phyloP scores from a whole-genome alignment of 495 filamentous ascomycete genomes.

The Aspergillus coremiiformis region DNA sequence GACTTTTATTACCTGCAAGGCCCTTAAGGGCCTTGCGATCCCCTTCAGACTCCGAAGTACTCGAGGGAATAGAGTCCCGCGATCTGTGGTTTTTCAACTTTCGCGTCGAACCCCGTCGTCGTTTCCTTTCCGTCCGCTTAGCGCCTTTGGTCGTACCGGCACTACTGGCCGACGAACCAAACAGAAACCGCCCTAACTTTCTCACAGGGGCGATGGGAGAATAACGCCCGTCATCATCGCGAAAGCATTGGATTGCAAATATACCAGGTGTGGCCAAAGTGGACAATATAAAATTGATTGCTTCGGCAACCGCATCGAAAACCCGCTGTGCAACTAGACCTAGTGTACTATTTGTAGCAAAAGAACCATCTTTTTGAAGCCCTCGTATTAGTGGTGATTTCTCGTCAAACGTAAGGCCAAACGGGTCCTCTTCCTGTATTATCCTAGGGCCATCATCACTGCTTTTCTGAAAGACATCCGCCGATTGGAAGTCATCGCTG shows the following conservation, averaged over 20 bases:
- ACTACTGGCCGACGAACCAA: conserved; percentile 12
- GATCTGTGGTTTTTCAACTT: conserved; percentile 30
- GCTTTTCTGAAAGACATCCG: conserved; percentile 26
- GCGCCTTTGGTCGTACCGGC: conserved; percentile 24
- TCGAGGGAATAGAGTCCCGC: conserved; percentile 35
- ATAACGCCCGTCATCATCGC: conserved; percentile 72
- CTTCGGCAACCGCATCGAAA: conserved; percentile 53
- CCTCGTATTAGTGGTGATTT: conserved; percentile 54
- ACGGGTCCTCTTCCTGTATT: conserved; percentile 23
- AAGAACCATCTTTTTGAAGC: conserved; percentile 39
- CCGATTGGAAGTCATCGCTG: conserved; percentile 31
- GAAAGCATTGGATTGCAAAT: conserved; percentile 73
- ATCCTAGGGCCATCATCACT: conserved; percentile 24
- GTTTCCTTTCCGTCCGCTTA: conserved; percentile 22
- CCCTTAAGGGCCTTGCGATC: conserved; percentile 26
- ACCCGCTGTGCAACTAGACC: conserved; percentile 37
- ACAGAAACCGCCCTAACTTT: conserved; percentile 46
- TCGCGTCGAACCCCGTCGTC: conserved; percentile 31
- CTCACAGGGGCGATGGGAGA: conserved; percentile 57
- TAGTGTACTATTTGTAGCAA: conserved; percentile 49
- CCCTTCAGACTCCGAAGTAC: conserved; percentile 44
- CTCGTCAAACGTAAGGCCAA: conserved; percentile 48
- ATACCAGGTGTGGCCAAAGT: conserved; percentile 69
- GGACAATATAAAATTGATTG: conserved; percentile 67
- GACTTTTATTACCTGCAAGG: conserved; percentile 21